A percentile compares a stretch with the other conserved stretches of the same genome.
These are phyloP conservation scores for Lonicera japonica DNA, from an alignment of 129 eudicot species.

Conservation along the genomic window DNA sequence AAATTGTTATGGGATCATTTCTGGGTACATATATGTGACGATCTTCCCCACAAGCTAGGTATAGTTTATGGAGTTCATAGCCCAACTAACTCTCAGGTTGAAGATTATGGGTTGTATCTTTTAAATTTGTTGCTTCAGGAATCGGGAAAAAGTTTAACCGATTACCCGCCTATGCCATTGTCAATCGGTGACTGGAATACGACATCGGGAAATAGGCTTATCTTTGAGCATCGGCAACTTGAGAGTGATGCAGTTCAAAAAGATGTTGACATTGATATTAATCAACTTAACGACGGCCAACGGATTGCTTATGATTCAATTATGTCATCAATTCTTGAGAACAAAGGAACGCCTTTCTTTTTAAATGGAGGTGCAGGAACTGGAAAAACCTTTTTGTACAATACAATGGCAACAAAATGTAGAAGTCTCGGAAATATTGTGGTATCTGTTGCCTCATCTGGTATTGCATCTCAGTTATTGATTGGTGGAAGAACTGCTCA, in stretches of 20 bases:
- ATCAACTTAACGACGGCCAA: neutral
- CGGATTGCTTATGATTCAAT: neutral
- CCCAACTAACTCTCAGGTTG: no score
- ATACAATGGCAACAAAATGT: neutral
- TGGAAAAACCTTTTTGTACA: conserved; percentile 1
- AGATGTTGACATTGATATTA: neutral
- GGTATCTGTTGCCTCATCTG: conserved; percentile 1
- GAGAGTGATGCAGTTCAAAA: neutral
- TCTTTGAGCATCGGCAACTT: neutral
- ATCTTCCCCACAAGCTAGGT: no score
- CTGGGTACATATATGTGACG: no score
- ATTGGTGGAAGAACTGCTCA: neutral
- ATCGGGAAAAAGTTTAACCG: no score
- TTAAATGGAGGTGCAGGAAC: neutral
- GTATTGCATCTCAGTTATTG: conserved; percentile 3
- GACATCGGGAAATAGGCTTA: no score
- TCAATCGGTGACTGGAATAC: no score
- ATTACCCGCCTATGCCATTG: no score
- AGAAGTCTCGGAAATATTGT: neutral
- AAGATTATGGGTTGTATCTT: no score
- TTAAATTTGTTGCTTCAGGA: no score
- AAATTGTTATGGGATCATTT: no score
- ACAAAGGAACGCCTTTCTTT: neutral
- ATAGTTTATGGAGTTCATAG: no score
- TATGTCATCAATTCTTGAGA: neutral